Percentiles rank a stretch among this genome's conserved stretches.
phyloP scores from a whole-genome alignment of 1,284 basidiomycete genomes.

The Moesziomyces antarcticus region DNA sequence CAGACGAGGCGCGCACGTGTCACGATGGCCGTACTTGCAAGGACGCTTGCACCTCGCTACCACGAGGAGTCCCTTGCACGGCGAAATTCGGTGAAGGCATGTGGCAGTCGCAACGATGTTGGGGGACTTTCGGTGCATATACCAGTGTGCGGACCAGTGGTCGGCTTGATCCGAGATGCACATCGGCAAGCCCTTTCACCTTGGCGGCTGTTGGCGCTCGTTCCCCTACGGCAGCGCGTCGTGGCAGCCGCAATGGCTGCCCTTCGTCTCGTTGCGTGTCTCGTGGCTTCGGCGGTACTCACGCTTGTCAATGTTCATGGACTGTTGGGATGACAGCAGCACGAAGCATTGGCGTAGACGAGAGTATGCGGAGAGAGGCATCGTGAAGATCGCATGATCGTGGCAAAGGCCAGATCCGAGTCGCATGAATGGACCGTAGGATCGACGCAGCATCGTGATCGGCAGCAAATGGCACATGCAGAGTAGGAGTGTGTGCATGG shows the following conservation, averaged over 20 bases:
- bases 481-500: not conserved
- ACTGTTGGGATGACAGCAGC: constrained; percentile 34
- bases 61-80: not conserved
- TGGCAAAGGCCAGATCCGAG: not conserved
- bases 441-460: not conserved
- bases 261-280: not conserved
- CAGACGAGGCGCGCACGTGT: not conserved
- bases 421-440: not conserved
- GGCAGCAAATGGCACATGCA: not conserved
- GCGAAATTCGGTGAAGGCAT: no score
- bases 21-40: not conserved
- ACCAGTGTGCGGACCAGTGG: no score
- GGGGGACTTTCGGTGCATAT: no score
- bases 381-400: not conserved
- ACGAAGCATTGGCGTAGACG: constrained; percentile 9
- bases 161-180: not conserved
- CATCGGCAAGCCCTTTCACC: not conserved
- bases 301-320: constrained; percentile 63
- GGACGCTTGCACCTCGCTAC: not conserved
- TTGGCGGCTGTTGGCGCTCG: no score
- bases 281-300: constrained; percentile 14
- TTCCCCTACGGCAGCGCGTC: not conserved
- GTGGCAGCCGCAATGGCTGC: not conserved
- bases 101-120: no score
- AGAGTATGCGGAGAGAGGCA: not conserved